Conservation (phyloP, 805 yeast genomes). For the Sungouiella blattae region DNA sequence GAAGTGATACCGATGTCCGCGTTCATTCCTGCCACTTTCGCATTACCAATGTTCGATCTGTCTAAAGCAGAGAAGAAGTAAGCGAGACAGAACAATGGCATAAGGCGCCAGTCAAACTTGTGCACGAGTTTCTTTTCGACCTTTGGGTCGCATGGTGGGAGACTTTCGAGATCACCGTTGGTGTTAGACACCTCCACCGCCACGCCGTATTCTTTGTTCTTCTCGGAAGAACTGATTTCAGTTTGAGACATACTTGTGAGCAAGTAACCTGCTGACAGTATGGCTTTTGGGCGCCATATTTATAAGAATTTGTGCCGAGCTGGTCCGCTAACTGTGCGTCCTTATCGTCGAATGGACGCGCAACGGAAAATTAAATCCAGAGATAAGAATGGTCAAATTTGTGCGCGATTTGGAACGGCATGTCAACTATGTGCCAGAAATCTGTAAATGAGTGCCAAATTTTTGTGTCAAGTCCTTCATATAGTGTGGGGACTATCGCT, state of each 20-base stretch:
- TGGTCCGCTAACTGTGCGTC: no score
- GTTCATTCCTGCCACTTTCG: constrained; percentile 50
- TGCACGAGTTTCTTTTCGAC: neutral
- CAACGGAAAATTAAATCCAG: no score
- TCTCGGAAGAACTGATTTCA: neutral
- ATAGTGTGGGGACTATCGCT: no score
- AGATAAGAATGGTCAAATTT: no score
- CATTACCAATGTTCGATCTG: constrained; percentile 58
- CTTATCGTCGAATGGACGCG: no score
- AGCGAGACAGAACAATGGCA: neutral
- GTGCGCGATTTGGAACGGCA: no score
- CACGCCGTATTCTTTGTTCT: neutral
- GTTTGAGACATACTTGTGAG: neutral
- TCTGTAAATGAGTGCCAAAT: no score
- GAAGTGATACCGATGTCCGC: constrained; percentile 36
- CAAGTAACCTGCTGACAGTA: no score
- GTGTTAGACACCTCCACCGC: neutral
- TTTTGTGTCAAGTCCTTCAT: no score
- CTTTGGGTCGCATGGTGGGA: neutral
- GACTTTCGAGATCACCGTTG: neutral
- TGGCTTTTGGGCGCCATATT: no score
- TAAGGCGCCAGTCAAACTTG: neutral
- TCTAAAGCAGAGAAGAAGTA: constrained; percentile 50
- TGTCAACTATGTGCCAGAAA: no score
- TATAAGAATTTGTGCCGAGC: no score